These are phyloP conservation scores for Circinella minor DNA, from an alignment of 371 early-diverging fungal genomes.

Conservation along the genomic window DNA sequence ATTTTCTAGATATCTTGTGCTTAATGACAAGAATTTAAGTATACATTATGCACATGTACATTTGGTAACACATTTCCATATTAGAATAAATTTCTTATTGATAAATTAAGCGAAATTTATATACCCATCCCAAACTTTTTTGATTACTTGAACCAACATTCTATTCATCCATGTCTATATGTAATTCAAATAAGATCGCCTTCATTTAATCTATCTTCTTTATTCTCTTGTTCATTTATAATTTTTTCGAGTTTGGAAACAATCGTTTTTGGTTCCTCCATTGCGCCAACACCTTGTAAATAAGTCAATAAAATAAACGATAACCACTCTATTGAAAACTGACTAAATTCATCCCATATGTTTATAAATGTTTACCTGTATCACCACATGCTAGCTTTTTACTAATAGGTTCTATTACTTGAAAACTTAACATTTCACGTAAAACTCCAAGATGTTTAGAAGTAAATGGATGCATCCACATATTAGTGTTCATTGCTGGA, in stretches of 20 bases:
- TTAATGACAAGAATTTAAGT: no score
- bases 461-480: conserved; percentile 96
- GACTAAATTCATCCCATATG: no score
- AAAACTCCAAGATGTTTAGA: conserved; percentile 67
- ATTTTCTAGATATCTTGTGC: no score
- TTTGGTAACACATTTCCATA: no score
- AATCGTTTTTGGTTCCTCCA: conserved; percentile 29
- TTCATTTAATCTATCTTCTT: neutral
- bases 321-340: no score
- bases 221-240: conserved; percentile 3
- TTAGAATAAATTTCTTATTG: no score
- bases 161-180: no score
- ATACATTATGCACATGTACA: no score
- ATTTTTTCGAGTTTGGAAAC: neutral
- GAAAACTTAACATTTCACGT: conserved; percentile 55
- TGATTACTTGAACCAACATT: no score
- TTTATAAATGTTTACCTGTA: conserved; percentile 56
- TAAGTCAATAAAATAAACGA: no score
- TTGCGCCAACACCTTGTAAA: conserved; percentile 23
- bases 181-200: neutral
- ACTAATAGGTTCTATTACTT: conserved; percentile 78
- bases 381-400: conserved; percentile 95
- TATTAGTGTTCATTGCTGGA: conserved; percentile 98
- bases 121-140: no score
- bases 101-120: no score